Evolutionary conservation across 495 filamentous ascomycete genomes (phyloP).

Genomic region (Xylaria scruposa): DNA sequence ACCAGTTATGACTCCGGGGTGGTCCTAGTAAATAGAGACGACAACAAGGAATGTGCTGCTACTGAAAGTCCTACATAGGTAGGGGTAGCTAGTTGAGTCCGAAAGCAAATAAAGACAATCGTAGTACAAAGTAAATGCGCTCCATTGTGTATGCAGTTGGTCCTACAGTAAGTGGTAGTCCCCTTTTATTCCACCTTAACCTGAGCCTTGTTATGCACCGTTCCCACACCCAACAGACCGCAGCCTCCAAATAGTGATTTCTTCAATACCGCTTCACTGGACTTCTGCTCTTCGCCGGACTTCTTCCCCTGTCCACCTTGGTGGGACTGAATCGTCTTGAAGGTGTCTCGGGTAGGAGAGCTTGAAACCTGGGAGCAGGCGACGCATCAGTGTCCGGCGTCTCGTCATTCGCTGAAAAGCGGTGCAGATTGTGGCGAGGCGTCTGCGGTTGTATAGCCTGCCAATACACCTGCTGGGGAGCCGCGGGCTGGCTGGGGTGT

Average conservation of each 20-base stretch:
- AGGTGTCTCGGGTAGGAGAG: constrained; percentile 49
- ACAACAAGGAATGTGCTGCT: background rate
- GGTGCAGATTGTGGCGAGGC: constrained; percentile 44
- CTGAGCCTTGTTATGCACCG: background rate
- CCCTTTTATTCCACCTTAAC: constrained; percentile 1
- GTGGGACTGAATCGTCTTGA: constrained; percentile 49
- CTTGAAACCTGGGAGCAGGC: constrained; percentile 37
- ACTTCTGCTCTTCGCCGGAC: constrained; percentile 50
- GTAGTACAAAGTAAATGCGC: background rate
- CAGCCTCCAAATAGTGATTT: background rate
- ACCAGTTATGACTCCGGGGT: background rate
- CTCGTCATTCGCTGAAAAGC: constrained; percentile 38
- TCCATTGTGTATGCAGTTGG: constrained; percentile 1
- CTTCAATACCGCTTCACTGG: constrained; percentile 45
- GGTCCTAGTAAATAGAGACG: background rate
- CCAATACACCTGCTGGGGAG: constrained; percentile 49
- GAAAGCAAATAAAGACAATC: background rate
- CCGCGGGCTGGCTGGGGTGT: constrained; percentile 31
- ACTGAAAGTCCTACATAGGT: background rate
- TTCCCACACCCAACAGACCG: background rate
- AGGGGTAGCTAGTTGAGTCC: background rate
- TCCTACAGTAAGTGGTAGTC: background rate
- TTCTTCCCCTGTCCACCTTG: constrained; percentile 51
- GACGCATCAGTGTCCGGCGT: constrained; percentile 53
- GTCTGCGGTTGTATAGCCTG: constrained; percentile 51